Evolutionary conservation across 345 rosid genomes (phyloP).

Genomic region (Litchi chinensis): DNA sequence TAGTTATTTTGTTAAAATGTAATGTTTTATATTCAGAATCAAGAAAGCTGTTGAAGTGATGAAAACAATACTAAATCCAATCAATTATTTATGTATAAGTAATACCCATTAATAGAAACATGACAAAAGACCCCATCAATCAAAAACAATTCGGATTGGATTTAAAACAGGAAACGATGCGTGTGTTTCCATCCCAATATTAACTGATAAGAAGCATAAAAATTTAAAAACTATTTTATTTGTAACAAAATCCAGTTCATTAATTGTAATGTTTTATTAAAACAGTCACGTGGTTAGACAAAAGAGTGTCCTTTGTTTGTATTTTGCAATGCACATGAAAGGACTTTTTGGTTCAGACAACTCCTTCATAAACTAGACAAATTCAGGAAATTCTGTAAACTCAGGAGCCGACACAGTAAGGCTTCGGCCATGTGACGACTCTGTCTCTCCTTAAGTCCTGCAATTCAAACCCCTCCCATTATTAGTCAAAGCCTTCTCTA

Average conservation of each 20-base stretch:
- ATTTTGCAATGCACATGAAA: conserved; percentile 18
- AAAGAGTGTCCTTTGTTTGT: background rate
- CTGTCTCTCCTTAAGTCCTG: background rate
- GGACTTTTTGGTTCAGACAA: background rate
- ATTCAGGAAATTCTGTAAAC: conserved; percentile 1
- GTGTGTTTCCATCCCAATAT: conserved; percentile 3
- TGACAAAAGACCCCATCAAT: conserved; percentile 6
- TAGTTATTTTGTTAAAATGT: no score
- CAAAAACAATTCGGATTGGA: background rate
- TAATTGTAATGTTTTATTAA: background rate
- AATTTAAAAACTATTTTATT: background rate
- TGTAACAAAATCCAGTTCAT: background rate
- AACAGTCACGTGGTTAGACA: conserved; percentile 15
- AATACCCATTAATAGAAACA: background rate
- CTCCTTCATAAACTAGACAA: background rate
- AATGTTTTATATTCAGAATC: no score
- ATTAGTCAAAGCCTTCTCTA: no score
- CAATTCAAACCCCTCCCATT: no score
- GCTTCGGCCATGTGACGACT: background rate
- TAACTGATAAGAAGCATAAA: conserved; percentile 1
- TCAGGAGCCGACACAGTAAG: conserved; percentile 12
- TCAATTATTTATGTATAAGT: background rate
- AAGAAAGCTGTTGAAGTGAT: no score
- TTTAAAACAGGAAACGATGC: conserved; percentile 5
- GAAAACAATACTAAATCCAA: background rate